These are phyloP conservation scores for Pholiota microspora DNA, from an alignment of 768 basidiomycete species.

Conservation along the genomic window DNA sequence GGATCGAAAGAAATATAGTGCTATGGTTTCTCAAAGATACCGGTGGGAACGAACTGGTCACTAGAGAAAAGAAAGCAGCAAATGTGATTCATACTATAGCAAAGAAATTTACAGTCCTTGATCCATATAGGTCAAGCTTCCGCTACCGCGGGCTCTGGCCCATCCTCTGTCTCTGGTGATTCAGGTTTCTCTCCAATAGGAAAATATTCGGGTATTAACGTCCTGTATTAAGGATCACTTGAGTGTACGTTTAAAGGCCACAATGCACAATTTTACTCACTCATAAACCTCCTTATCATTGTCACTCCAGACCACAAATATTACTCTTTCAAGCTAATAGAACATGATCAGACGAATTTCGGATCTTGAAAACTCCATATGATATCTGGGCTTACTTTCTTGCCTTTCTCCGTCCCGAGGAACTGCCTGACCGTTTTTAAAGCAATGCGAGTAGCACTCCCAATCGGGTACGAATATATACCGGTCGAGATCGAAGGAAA, in stretches of 20 bases:
- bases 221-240: conserved; percentile 19
- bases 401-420: conserved; percentile 50
- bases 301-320: conserved; percentile 74
- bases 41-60: not conserved
- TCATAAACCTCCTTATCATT: conserved; percentile 62
- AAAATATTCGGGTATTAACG: conserved; percentile 65
- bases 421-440: conserved; percentile 55
- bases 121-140: not conserved
- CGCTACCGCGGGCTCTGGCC: not conserved
- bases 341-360: not conserved
- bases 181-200: conserved; percentile 31
- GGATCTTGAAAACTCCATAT: not conserved
- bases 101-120: not conserved
- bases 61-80: not conserved
- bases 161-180: conserved; percentile 1
- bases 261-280: conserved; percentile 36
- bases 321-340: conserved; percentile 60
- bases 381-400: conserved; percentile 35
- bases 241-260: not conserved
- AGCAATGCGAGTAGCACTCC: conserved; percentile 70
- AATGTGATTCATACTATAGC: not conserved
- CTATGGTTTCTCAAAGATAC: not conserved
- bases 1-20: not conserved
- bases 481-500: conserved; percentile 82
- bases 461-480: conserved; percentile 75